These are phyloP conservation scores for Obba rivulosa DNA, from an alignment of 768 basidiomycete genomes.

Conservation along the genomic window DNA sequence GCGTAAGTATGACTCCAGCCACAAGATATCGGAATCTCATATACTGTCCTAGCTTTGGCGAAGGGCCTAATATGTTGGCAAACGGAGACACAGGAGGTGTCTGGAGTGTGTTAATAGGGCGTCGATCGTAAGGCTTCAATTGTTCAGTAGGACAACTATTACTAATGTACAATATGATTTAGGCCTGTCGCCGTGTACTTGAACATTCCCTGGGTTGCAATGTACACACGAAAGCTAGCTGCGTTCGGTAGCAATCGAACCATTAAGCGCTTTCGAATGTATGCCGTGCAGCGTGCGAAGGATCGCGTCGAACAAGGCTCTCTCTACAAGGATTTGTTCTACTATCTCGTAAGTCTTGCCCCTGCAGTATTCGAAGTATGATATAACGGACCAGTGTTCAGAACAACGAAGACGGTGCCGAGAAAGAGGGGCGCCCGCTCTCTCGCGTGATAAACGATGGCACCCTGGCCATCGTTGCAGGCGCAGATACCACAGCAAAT, in stretches of 20 bases:
- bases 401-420: conserved; percentile 13
- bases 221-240: no score
- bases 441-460: conserved; percentile 11
- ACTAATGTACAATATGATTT: background rate
- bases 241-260: background rate
- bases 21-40: no score
- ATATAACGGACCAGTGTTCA: background rate
- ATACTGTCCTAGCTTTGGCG: conserved; percentile 26
- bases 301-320: conserved; percentile 28
- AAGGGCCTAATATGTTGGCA: conserved; percentile 29
- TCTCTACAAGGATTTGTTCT: conserved; percentile 35
- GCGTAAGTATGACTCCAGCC: no score
- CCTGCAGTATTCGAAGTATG: background rate
- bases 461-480: conserved; percentile 22
- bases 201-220: no score
- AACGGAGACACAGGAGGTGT: conserved; percentile 40
- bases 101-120: conserved; percentile 38
- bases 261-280: background rate
- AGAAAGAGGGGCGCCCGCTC: conserved; percentile 1
- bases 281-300: background rate
- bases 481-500: conserved; percentile 24
- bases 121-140: conserved; percentile 38
- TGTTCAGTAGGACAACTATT: background rate
- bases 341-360: conserved; percentile 31
- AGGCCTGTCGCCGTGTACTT: no score